Evolutionary conservation across 2,329 filamentous ascomycete species (phyloP).

Genomic region (Botrytis fabae): DNA sequence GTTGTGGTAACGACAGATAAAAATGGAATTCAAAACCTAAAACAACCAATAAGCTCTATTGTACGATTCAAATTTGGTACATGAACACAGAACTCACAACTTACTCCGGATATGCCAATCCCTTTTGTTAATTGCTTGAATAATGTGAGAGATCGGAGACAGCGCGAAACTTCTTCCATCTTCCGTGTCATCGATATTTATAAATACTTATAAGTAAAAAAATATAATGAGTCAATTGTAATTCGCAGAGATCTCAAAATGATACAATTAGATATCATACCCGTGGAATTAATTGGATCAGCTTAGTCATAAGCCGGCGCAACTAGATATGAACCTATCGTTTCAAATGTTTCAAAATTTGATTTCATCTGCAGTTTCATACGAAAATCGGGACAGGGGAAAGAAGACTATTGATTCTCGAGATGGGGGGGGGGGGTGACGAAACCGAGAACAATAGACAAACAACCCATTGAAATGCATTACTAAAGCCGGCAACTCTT

Average conservation of each 20-base stretch:
- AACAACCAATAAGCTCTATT: neutral
- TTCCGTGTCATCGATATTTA: rapidly evolving
- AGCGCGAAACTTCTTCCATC: neutral
- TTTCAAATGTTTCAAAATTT: neutral
- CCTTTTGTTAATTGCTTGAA: neutral
- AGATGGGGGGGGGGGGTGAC: rapidly evolving
- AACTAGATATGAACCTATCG: neutral
- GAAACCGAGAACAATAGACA: neutral
- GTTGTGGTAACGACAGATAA: neutral
- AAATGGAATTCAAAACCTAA: neutral
- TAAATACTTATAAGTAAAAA: neutral
- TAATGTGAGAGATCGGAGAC: neutral
- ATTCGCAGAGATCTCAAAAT: neutral
- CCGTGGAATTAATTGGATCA: neutral
- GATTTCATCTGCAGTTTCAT: neutral
- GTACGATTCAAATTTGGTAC: neutral
- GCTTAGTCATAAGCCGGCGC: too few relatives aligned
- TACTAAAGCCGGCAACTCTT: neutral
- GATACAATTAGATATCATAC: neutral
- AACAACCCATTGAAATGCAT: neutral
- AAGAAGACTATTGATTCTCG: too few relatives aligned
- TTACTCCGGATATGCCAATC: neutral
- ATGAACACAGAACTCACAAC: neutral
- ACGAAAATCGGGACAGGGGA: rapidly evolving
- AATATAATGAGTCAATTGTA: rapidly evolving